phyloP scores from a whole-genome alignment of 495 filamentous ascomycete genomes.

The Aspergillus panamensis region DNA sequence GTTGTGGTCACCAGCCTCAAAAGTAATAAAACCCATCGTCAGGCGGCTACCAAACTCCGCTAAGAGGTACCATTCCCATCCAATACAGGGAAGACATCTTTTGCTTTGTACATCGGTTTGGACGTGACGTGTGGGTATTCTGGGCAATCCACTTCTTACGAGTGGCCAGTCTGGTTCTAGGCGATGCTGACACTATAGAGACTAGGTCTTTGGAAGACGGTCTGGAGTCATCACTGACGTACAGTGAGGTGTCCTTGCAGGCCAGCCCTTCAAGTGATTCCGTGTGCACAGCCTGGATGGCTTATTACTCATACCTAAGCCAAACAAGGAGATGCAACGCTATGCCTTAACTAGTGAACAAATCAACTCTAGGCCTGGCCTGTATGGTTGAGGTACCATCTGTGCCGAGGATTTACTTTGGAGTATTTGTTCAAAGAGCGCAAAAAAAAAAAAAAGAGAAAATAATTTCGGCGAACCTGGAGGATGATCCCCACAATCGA shows the following conservation, averaged over 20 bases:
- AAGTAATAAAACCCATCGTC: conserved; percentile 16
- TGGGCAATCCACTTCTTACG: conserved; percentile 15
- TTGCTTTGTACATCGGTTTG: conserved; percentile 15
- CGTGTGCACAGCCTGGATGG: conserved; percentile 14
- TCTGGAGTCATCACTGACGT: conserved; percentile 25
- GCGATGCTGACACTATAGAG: conserved; percentile 17
- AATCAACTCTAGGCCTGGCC: conserved; percentile 5
- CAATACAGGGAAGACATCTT: conserved; percentile 10
- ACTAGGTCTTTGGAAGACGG: conserved; percentile 18
- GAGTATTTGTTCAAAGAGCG: neutral
- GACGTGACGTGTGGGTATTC: conserved; percentile 18
- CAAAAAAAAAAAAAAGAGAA: neutral
- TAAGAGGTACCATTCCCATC: conserved; percentile 7
- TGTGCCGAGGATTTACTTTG: conserved; percentile 15
- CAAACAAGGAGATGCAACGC: conserved; percentile 16
- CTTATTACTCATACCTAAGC: conserved; percentile 11
- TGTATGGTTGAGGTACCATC: neutral
- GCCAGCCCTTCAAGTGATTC: conserved; percentile 12
- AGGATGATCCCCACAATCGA: conserved; percentile 19
- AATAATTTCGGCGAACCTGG: conserved; percentile 7
- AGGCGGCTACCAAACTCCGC: conserved; percentile 14
- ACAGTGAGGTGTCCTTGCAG: conserved; percentile 29
- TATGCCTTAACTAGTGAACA: conserved; percentile 13
- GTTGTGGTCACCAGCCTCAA: conserved; percentile 23
- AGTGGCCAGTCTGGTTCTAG: conserved; percentile 20